These are phyloP conservation scores for Hibiscus mutabilis DNA, from an alignment of 345 rosid genomes.

Conservation along the genomic window DNA sequence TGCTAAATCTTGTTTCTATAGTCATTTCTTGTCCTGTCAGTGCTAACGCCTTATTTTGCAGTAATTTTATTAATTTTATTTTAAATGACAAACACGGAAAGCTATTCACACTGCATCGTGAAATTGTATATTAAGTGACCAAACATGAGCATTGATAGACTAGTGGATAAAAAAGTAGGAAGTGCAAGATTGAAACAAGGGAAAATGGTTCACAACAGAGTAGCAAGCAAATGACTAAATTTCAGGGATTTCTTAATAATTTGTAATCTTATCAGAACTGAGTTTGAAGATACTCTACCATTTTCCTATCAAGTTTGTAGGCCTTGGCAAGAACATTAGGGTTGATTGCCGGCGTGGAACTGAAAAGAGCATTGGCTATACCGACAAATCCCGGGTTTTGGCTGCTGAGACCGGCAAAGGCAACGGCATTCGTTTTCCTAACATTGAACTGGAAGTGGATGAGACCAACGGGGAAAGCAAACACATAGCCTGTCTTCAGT, in stretches of 20 bases:
- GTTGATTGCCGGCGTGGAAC: constrained; percentile 17
- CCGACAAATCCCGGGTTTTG: constrained; percentile 5
- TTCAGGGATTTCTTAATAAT: background rate
- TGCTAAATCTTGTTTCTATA: constrained; percentile 41
- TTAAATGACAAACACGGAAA: background rate
- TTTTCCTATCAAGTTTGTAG: background rate
- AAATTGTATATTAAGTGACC: background rate
- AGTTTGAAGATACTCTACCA: background rate
- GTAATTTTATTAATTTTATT: too few species aligned
- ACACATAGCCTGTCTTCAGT: constrained; percentile 16
- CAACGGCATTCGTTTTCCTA: background rate
- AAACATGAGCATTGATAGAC: background rate
- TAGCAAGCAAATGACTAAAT: background rate
- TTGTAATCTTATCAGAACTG: background rate
- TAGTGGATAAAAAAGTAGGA: background rate
- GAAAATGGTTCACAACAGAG: background rate
- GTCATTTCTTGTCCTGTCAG: background rate
- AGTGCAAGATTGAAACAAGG: background rate
- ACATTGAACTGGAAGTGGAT: constrained; percentile 2
- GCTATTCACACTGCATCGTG: background rate
- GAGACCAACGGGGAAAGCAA: constrained; percentile 22
- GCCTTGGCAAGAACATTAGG: constrained; percentile 14
- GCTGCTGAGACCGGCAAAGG: background rate
- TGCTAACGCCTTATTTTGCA: too few species aligned
- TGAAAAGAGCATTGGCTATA: constrained; percentile 15